Conservation (phyloP, 106 monocot species). For the Acanthochlamys bracteata region DNA sequence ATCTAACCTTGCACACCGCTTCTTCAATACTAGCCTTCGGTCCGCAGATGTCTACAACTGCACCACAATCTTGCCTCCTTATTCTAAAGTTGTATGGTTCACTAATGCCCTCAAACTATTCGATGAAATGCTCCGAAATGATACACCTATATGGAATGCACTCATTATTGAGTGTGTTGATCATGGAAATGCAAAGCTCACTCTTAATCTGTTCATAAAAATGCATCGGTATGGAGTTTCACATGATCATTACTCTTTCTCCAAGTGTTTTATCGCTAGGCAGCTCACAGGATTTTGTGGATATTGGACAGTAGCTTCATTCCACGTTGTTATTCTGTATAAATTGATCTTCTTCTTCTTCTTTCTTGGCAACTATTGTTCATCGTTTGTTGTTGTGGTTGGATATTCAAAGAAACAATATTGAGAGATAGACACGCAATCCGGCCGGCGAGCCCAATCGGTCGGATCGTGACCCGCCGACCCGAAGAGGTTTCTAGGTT, state of each 20-base stretch:
- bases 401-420: too few species aligned
- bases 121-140: slow-evolving; percentile 16
- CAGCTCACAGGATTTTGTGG: slow-evolving; percentile 3
- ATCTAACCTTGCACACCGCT: slow-evolving; percentile 1
- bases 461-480: too few species aligned
- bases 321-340: slow-evolving; percentile 2
- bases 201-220: slow-evolving; percentile 10
- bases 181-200: slow-evolving; percentile 5
- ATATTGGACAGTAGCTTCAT: slow-evolving; percentile 28
- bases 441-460: too few species aligned
- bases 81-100: slow-evolving; percentile 9
- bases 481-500: too few species aligned
- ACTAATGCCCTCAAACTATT: slow-evolving; percentile 24
- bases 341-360: too few species aligned
- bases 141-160: slow-evolving; percentile 22
- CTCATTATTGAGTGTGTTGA: slow-evolving; percentile 16
- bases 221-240: slow-evolving; percentile 24
- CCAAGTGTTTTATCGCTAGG: slow-evolving; percentile 17
- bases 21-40: slow-evolving; percentile 18
- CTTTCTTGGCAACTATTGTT: too few species aligned
- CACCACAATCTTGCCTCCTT: slow-evolving; percentile 31
- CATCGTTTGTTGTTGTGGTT: too few species aligned
- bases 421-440: too few species aligned
- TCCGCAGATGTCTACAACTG: slow-evolving; percentile 19
- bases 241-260: slow-evolving; percentile 19